Evolutionary conservation across 1,284 basidiomycete genomes (phyloP).

Genomic region (Jaminaea rosea): DNA sequence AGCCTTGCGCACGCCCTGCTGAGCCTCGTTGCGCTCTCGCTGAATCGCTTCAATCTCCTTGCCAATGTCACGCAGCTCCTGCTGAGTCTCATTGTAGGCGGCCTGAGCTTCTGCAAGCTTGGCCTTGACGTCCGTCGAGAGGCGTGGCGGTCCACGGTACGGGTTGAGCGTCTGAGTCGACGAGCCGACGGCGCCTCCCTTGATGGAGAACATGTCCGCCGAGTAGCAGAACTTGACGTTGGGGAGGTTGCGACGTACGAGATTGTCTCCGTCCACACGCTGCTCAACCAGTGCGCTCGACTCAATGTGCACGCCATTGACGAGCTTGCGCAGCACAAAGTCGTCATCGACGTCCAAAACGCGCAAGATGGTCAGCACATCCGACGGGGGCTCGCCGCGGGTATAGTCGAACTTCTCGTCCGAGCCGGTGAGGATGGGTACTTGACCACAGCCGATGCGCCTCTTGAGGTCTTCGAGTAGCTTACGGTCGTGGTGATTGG

Average conservation of each 20-base stretch:
- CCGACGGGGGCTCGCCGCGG: constrained; percentile 54
- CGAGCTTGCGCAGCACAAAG: constrained; percentile 69
- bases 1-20: constrained; percentile 6
- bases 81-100: constrained; percentile 13
- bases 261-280: constrained; percentile 32
- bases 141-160: constrained; percentile 40
- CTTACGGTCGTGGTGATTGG: constrained; percentile 60
- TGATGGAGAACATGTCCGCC: constrained; percentile 33
- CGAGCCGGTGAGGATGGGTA: constrained; percentile 36
- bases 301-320: constrained; percentile 69
- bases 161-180: constrained; percentile 43
- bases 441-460: constrained; percentile 18
- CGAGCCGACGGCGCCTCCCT: constrained; percentile 21
- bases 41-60: constrained; percentile 10
- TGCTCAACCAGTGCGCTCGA: constrained; percentile 57
- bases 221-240: constrained; percentile 44
- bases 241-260: constrained; percentile 36
- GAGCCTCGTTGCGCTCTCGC: constrained; percentile 7
- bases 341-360: constrained; percentile 72
- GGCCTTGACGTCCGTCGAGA: constrained; percentile 36
- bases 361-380: constrained; percentile 67
- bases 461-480: constrained; percentile 59
- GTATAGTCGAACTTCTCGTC: constrained; percentile 52
- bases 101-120: constrained; percentile 21
- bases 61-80: not conserved